Base-by-base conservation (phyloP, 2,329 filamentous ascomycete species). In the Colletotrichum sp. region DNA sequence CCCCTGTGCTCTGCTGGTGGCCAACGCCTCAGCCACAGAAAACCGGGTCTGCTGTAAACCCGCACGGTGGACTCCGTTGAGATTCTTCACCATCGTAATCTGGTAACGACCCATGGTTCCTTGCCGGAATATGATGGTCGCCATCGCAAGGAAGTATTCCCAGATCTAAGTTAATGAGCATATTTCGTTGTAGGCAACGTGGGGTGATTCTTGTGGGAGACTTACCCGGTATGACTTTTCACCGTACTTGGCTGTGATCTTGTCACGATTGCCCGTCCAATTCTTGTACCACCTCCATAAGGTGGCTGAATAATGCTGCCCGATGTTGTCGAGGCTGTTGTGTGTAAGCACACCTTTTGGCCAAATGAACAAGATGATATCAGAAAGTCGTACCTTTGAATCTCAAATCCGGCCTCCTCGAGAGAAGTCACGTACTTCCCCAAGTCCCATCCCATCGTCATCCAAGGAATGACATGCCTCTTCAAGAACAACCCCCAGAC, bases 401-500 rank as follows among this genome's bases (percentile, higher is more conserved):
- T 88, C 87, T 99, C 97, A 81, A 95, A 80, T 39, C 95, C 95
- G 78, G 95, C 94, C 72, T 91, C 93, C 88, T 99, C 96, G 24
- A 98, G 91, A 83, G 92, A 92, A 85, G 95, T 92, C 80, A 98
- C 89, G 81, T 97, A 95, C 87, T 93, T 97, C 79, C 95, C 95
- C 64, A 99, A 92, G 66, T 97, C 97, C 73, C 95, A 98, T 39
- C 95, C 98, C 67, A 97, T 96, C 84, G 99, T 96, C 66, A 97
- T 96, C 84, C 97, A 96, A 36, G 96, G 96, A 91, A 99, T 99
- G 85, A 99, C 90, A 87, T 99, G 98, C 89, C 98, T 98, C 93
- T 99, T 99, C 96, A 99, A 98, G 91, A 98, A 99, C 62, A 99
- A 91, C 84, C 96, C 96, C 96, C 97, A 99, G 85, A 96, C 95